These are phyloP conservation scores for Trichocladium uniseriatum DNA, from an alignment of 495 filamentous ascomycete genomes.

Conservation along the genomic window DNA sequence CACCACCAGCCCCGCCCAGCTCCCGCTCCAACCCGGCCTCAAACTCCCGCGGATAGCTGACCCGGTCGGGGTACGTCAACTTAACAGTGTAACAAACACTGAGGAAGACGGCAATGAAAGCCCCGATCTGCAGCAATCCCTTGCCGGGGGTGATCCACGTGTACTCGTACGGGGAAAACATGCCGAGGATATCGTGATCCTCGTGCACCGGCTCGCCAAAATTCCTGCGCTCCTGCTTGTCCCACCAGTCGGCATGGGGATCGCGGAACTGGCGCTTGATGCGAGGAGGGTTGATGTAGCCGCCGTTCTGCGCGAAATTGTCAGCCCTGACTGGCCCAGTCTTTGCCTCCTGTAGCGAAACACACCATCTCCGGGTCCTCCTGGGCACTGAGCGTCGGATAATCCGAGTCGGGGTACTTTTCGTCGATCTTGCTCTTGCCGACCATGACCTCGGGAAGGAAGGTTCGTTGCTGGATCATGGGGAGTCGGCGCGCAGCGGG, in stretches of 20 bases:
- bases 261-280: constrained; percentile 84
- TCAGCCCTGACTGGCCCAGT: constrained; percentile 8
- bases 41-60: constrained; percentile 66
- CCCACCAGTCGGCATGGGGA: constrained; percentile 93
- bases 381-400: constrained; percentile 50
- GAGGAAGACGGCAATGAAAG: constrained; percentile 61
- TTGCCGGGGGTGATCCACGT: constrained; percentile 67
- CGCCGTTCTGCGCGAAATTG: constrained; percentile 60
- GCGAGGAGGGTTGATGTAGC: constrained; percentile 78
- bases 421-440: constrained; percentile 34
- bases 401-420: constrained; percentile 39
- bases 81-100: constrained; percentile 63
- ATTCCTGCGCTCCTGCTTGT: constrained; percentile 92
- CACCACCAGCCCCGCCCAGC: constrained; percentile 58
- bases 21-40: constrained; percentile 77
- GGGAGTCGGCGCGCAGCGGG: constrained; percentile 34
- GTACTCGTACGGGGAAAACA: constrained; percentile 85
- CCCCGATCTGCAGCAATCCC: constrained; percentile 62
- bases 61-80: constrained; percentile 75
- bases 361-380: constrained; percentile 71
- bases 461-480: constrained; percentile 41
- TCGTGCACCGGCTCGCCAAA: constrained; percentile 94
- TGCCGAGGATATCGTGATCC: constrained; percentile 89
- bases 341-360: constrained; percentile 12
- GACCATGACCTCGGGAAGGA: constrained; percentile 37